Evolutionary conservation across 495 filamentous ascomycete genomes (phyloP), one percentile per base, ranked within the genome.

Genomic region (Daldinia decipiens): DNA sequence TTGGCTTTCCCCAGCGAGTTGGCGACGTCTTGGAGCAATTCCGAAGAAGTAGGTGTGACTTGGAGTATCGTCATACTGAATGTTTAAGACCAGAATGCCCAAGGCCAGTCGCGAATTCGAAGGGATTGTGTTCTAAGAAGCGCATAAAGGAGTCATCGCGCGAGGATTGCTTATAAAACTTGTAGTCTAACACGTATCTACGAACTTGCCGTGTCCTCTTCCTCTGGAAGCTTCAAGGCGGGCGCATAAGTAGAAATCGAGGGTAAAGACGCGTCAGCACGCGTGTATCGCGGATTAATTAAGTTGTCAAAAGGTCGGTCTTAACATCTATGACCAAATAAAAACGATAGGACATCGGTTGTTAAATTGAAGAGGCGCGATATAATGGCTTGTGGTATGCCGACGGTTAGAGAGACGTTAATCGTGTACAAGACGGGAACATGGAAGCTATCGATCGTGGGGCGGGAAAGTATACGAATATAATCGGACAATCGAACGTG

Each of bases 21-120:
- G 59, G 89, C 89, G 62, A 92, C 86, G 21, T 85, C 77, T 62
- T 90, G 88, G 27, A 91, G 81, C 54, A 86, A 78, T 53, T 80
- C 77, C 57, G 80, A 81, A 70, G 83, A 83, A 7, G 77, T 78
- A 61, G 82, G 79, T 21, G 77, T 79, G 60, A 89, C 82, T 29
- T 87, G 85, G 32, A 80, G 79, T 24, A 85, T 88, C 31, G 87
- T 85, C 87, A 89, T 89, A 15, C 59, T 79, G 62, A 38, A 36
- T 13, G 17, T 21, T 29, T n/a, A 38, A 24, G 19, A 34, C 24
- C 13, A 31, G 31, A 11, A 47, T 47, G 9, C 4, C 43, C 19
- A 24, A 47, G 17, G 19, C 19, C 9, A 21, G 43, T 32, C 17
- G 50, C n/a, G 43, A 38, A 51, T 34, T 57, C 27, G 29, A 4